Evolutionary conservation across 768 basidiomycete genomes (phyloP).

Genomic region (Kwoniella mangroviensis): DNA sequence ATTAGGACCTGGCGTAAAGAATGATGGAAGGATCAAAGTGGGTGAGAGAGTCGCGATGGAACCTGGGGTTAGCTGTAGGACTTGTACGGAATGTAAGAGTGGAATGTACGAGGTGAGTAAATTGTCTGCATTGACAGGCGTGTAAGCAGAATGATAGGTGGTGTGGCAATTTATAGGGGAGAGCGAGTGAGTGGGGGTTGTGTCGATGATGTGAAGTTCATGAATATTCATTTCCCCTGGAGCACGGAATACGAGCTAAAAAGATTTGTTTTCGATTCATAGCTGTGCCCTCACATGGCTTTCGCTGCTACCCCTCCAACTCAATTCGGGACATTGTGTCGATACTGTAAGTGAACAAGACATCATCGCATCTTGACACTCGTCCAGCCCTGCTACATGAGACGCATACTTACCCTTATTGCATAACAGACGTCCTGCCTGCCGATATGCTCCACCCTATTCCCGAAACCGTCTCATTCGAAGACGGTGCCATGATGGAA

Average conservation of each 20-base stretch:
- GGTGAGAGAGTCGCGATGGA: conserved; percentile 92
- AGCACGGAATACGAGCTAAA: conserved; percentile 60
- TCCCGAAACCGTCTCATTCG: conserved; percentile 79
- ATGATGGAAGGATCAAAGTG: conserved; percentile 64
- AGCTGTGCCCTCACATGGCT: conserved; percentile 81
- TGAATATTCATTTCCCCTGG: neutral
- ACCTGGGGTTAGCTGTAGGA: conserved; percentile 80
- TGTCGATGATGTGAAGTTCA: neutral
- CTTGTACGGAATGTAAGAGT: conserved; percentile 77
- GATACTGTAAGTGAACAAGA: conserved; percentile 64
- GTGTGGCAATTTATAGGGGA: neutral
- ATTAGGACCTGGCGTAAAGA: conserved; percentile 31
- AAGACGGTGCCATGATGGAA: conserved; percentile 97
- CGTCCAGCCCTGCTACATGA: no score
- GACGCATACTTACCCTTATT: no score
- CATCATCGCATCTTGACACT: conserved; percentile 61
- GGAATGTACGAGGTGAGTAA: conserved; percentile 76
- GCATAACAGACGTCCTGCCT: conserved; percentile 62
- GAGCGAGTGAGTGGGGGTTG: conserved; percentile 3
- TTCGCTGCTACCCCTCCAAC: conserved; percentile 95
- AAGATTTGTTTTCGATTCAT: neutral
- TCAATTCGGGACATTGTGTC: conserved; percentile 77
- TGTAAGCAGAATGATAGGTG: neutral
- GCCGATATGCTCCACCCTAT: conserved; percentile 71
- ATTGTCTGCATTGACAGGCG: no score